Evolutionary conservation across 805 yeast species (phyloP), one percentile per base, ranked within the genome.

Genomic region (Sugiyamaella americana): DNA sequence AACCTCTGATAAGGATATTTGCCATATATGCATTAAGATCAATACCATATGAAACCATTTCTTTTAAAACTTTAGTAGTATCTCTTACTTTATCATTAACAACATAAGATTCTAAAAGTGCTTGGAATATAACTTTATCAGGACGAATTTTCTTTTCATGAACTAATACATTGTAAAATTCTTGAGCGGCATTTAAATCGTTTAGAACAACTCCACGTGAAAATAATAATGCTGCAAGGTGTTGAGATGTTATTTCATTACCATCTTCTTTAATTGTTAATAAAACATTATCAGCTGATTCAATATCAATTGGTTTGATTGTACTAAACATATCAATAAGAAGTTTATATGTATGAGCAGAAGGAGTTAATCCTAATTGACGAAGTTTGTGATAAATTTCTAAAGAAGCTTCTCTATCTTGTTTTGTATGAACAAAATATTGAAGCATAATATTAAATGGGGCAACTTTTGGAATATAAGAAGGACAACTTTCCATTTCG

Each of bases 401-500:
- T 34, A 64, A 48, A 2, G 72, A 72, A 3, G 56, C 51, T 10
- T 49, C 51, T 10, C 66, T 57, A 46, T 69, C 66, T 5, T 54
- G 47, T 40, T 55, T 54, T 18, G 56, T 55, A 37, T 60, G 60
- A 10, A 70, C 64, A 50, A 63, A 69, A 48, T 57, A 65, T 51
- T 65, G 68, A 51, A 70, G 55, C 58, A 70, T 53, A 16, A 57
- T 56, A 52, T 70, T 70, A 56, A 60, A 69, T 4, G 70, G 69
- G 8, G 68, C 67, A 13, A 63, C 57, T 17, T 55, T 52, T 5
- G 67, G 60, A 4, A 46, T 54, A 46, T 63, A 65, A 22, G 51
- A 46, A 5, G 61, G 53, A 11, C 59, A 57, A 4, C 29, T 32
- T 45, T 66, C 71, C 67, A 67, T 63, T 41, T 66, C 68, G 5